A percentile compares a stretch with the other conserved stretches of the same genome.
Conservation (phyloP, 2,329 filamentous ascomycete genomes). For the Diaporthe sp. region DNA sequence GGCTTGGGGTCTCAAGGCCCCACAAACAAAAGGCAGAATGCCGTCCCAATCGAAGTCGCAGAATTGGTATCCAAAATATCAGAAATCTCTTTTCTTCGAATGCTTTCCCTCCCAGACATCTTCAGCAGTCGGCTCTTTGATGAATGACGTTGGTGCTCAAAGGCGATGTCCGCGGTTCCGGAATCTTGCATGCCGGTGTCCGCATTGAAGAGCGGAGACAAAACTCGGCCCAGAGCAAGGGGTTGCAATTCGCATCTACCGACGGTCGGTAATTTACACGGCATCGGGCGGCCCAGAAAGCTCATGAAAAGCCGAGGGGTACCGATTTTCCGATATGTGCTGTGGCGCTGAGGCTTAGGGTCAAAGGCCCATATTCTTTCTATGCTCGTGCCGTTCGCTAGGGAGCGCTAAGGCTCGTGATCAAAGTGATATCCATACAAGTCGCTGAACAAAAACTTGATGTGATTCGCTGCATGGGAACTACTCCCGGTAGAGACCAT, state of each 20-base stretch:
- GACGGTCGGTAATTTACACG: background rate
- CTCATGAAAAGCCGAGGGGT: background rate
- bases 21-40: background rate
- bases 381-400: background rate
- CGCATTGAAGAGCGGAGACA: background rate
- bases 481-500: conserved; percentile 70
- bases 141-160: background rate
- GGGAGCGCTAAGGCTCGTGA: background rate
- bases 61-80: conserved; percentile 16
- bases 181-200: background rate
- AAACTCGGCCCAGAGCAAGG: background rate
- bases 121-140: background rate
- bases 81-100: background rate
- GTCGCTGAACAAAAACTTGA: background rate
- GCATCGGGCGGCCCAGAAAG: background rate
- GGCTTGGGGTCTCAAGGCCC: background rate
- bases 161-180: background rate
- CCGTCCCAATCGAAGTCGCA: conserved; percentile 13
- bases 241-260: background rate
- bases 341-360: conserved; percentile 1
- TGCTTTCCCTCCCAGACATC: background rate
- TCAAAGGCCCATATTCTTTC: background rate
- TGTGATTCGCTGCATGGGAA: background rate
- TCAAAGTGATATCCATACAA: conserved; percentile 15
- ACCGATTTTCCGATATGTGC: background rate